These are phyloP conservation scores for Colletotrichum theobromicola DNA, from an alignment of 2,329 filamentous ascomycete species.

Conservation along the genomic window DNA sequence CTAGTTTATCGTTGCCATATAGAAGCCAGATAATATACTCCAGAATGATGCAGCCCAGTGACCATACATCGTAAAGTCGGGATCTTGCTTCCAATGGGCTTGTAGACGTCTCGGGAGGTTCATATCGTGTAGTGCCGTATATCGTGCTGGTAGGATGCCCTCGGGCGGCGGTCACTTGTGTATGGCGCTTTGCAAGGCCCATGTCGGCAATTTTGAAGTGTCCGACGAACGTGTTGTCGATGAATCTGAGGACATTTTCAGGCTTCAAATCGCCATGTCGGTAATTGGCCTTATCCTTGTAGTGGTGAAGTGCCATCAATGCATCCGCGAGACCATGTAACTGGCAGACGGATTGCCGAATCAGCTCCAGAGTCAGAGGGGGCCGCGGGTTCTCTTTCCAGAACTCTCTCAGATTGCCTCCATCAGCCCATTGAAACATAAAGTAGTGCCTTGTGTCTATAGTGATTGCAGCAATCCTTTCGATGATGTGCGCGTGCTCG, in stretches of 20 bases:
- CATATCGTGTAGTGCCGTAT: neutral
- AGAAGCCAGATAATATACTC: neutral
- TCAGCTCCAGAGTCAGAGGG: neutral
- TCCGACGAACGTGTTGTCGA: neutral
- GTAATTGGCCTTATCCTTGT: neutral
- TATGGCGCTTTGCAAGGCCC: neutral
- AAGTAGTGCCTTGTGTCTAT: neutral
- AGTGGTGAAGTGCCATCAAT: neutral
- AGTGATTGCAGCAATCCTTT: neutral
- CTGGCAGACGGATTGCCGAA: neutral
- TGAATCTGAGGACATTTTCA: constrained; percentile 5
- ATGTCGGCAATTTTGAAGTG: neutral
- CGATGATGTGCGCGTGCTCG: neutral
- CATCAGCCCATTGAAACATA: constrained; percentile 1
- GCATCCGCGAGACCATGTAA: neutral
- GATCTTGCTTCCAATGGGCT: neutral
- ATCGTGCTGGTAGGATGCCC: neutral
- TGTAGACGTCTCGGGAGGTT: neutral
- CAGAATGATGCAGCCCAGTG: neutral
- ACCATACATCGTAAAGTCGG: neutral
- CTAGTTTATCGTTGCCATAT: neutral
- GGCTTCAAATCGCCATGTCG: constrained; percentile 11
- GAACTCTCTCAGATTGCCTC: neutral
- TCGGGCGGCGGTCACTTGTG: neutral
- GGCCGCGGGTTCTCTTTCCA: neutral